Evolutionary conservation across 2,329 filamentous ascomycete species (phyloP).

Genomic region (Venturia effusa): DNA sequence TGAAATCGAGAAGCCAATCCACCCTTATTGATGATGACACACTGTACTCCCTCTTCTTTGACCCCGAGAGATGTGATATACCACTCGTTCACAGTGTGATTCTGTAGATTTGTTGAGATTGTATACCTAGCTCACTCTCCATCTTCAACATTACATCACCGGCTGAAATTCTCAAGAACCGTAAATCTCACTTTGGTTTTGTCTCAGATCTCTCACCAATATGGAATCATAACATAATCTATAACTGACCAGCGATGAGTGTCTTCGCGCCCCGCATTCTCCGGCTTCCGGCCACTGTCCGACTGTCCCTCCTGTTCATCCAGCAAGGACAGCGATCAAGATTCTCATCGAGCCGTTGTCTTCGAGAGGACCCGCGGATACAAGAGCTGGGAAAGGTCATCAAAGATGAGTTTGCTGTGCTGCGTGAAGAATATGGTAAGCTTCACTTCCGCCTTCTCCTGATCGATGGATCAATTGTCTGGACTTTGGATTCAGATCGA

Average conservation of each 20-base stretch:
- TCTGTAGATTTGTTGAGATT: not conserved
- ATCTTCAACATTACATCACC: constrained; percentile 1
- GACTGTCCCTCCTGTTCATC: not conserved
- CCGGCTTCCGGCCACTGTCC: not conserved
- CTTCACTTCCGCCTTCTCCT: not conserved
- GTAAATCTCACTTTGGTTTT: not conserved
- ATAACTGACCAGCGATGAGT: not conserved
- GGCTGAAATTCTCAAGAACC: not conserved
- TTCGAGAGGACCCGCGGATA: constrained; percentile 4
- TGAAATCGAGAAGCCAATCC: not conserved
- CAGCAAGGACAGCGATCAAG: not conserved
- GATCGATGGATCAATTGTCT: not conserved
- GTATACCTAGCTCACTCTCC: not conserved
- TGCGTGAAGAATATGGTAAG: constrained; percentile 47
- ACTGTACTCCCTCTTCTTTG: not conserved
- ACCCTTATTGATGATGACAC: not conserved
- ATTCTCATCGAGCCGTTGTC: constrained; percentile 1
- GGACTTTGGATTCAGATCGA: not conserved
- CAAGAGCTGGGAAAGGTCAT: constrained; percentile 27
- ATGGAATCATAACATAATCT: not conserved
- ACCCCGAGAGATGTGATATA: not conserved
- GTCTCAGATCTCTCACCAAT: not conserved
- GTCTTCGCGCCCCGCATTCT: not conserved
- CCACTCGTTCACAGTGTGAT: not conserved
- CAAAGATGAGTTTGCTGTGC: constrained; percentile 49